Evolutionary conservation across 305 asterid genomes (phyloP), one percentile per base, ranked within the genome.

Genomic region (Fraxinus albicans): DNA sequence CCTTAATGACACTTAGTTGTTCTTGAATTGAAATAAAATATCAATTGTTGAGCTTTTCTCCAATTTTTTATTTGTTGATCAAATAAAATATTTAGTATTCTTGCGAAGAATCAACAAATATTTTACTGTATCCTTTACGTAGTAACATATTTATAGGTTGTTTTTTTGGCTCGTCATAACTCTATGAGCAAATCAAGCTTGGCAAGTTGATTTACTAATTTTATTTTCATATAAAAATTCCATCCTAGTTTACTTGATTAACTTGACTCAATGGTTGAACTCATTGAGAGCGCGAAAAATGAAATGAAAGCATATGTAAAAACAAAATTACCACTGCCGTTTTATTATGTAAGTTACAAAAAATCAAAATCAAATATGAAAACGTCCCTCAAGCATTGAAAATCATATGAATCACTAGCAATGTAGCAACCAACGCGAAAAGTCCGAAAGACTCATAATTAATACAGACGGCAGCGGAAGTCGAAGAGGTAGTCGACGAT

Each of bases 401-500:
- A 63, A 63, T 67, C 36, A 67, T 67, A 67, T 0, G 38, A 67
- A n/a, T 33, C 79, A 76, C 75, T 72, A 84, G 78, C 77, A 67
- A 69, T 3, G 84, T 60, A 44, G 81, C 83, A 82, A 79, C 19
- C 27, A 77, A 42, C 44, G 78, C 80, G 17, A 88, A 81, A 38
- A 83, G 81, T 12, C 80, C 47, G 60, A 85, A 23, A 65, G 81
- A 47, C 5, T 47, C 85, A 77, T 17, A 9, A 4, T 50, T n/a
- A 76, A 77, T 19, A 53, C 84, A 53, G 21, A 8, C 77, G 84
- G 82, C 19, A 0, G 86, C 77, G 35, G 92, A 38, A 44, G 92
- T 44, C 29, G 92, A 81, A 4, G 55, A 36, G 17, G 90, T 35
- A 2, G 86, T n/a, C 9, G 81, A 82, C 13, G 88, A 10, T 8